phyloP scores from a whole-genome alignment of 2,329 filamentous ascomycete species.

The Clarireedia monteithiana region DNA sequence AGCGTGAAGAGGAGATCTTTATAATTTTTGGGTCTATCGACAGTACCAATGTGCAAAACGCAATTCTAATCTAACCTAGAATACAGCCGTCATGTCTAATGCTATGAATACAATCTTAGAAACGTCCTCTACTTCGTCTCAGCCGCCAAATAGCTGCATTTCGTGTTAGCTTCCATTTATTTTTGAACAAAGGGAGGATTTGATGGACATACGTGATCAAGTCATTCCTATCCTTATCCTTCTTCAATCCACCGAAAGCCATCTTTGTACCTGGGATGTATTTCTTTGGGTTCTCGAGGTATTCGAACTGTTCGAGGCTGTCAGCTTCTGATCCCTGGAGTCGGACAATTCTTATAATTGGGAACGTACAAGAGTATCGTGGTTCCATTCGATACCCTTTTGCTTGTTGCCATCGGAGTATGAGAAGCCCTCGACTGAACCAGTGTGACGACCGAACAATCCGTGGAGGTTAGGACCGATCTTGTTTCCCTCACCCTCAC shows the following conservation, averaged over 20 bases:
- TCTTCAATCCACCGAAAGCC: slow-evolving; percentile 99
- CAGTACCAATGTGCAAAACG: slow-evolving; percentile 6
- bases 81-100: slow-evolving; percentile 21
- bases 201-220: slow-evolving; percentile 77
- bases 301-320: slow-evolving; percentile 60
- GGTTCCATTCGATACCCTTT: slow-evolving; percentile 84
- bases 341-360: background rate
- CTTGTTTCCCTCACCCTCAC: slow-evolving; percentile 89
- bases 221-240: slow-evolving; percentile 98
- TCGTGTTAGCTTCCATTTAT: background rate
- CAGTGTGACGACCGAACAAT: slow-evolving; percentile 94
- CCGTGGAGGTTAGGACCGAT: slow-evolving; percentile 95
- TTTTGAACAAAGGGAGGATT: background rate
- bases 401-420: slow-evolving; percentile 99
- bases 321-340: background rate
- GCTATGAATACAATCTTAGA: slow-evolving; percentile 26
- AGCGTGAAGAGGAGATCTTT: slow-evolving; percentile 13
- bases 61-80: slow-evolving; percentile 21
- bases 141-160: slow-evolving; percentile 56
- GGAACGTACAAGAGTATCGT: slow-evolving; percentile 67
- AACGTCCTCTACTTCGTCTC: slow-evolving; percentile 54
- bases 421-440: slow-evolving; percentile 82
- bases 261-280: slow-evolving; percentile 99
- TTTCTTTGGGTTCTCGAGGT: slow-evolving; percentile 99
- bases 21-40: background rate